Evolutionary conservation across 768 basidiomycete species (phyloP), one percentile per base, ranked within the genome.

Genomic region (Pluteus cervinus): DNA sequence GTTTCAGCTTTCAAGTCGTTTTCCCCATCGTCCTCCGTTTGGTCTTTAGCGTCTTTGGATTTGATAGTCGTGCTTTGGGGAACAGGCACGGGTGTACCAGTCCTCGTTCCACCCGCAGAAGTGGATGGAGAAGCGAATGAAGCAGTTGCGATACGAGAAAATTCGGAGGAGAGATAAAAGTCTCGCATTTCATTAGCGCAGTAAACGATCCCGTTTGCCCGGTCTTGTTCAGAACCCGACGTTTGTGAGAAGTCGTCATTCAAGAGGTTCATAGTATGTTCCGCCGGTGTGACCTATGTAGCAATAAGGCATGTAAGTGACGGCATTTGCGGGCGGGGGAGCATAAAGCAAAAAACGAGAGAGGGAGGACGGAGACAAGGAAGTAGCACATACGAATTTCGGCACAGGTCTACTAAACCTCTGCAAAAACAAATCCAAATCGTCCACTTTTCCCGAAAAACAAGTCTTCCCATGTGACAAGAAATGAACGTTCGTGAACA

Each of bases 401-500:
- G 45, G 55, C 3, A 66, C 63, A 8, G 65, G 66, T 12, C 45
- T 45, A 7, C 64, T 65, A 63, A 65, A 69, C 16, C 48, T 42
- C 26, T 63, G 61, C 14, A 70, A 59, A 48, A 65, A 70, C 0
- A 36, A 49, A 32, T 63, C 67, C 24, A 70, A 48, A 5, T 58
- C 60, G 38, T 33, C 75, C 50, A 57, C 66, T 44, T 56, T 65
- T 58, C 55, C 76, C 40, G 33, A 63, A 38, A 57, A 69, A 39
- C 66, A 71, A 2, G 50, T 57, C 31, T 59, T 58, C 0, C 81
- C 81, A 23, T 67, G 65, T 0, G 78, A 63, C 9, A 86, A 65
- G 16, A 86, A 58, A 21, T 79, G 55, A 9, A 83, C 58, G 22
- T 72, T 62, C 33, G 76, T 76, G 50, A 86, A 84, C 29, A 77